Percentiles rank a stretch among this genome's conserved stretches.
These are phyloP conservation scores for Bombardia bombarda DNA, from an alignment of 495 filamentous ascomycete species.

Conservation along the genomic window DNA sequence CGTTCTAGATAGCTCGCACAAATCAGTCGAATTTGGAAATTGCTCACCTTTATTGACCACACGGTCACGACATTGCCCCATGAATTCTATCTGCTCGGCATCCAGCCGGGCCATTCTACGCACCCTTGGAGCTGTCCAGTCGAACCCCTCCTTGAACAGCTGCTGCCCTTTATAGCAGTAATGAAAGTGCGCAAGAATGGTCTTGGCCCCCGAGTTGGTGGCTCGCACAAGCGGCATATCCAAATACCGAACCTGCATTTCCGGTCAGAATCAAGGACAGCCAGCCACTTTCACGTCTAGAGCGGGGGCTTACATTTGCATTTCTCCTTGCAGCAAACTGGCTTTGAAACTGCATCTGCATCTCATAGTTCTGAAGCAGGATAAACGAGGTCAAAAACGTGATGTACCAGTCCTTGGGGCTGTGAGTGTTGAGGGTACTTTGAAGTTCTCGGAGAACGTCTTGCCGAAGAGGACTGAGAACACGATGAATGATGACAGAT, in stretches of 20 bases:
- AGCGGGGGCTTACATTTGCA: constrained; percentile 11
- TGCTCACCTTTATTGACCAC: constrained; percentile 21
- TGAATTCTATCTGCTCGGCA: constrained; percentile 22
- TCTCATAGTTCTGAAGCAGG: constrained; percentile 34
- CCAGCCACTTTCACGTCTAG: no score
- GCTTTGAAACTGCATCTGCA: constrained; percentile 25
- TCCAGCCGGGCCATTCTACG: constrained; percentile 30
- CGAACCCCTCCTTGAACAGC: constrained; percentile 23
- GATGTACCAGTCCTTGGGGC: constrained; percentile 27
- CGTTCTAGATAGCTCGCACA: background rate
- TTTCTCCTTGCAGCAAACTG: constrained; percentile 23
- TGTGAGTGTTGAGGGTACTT: constrained; percentile 22
- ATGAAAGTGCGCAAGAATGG: constrained; percentile 36
- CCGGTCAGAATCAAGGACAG: no score
- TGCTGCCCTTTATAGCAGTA: constrained; percentile 32
- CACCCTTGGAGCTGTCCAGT: constrained; percentile 23
- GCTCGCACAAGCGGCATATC: constrained; percentile 34
- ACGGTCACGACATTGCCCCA: constrained; percentile 22
- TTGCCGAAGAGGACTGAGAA: constrained; percentile 23
- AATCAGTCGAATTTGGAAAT: background rate
- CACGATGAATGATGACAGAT: constrained; percentile 28
- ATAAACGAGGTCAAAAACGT: constrained; percentile 30
- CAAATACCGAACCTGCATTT: constrained; percentile 26
- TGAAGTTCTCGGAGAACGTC: constrained; percentile 25
- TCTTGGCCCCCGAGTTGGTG: constrained; percentile 32